Conservation (phyloP, 75 land plant genomes). For the Cupressus sempervirens region DNA sequence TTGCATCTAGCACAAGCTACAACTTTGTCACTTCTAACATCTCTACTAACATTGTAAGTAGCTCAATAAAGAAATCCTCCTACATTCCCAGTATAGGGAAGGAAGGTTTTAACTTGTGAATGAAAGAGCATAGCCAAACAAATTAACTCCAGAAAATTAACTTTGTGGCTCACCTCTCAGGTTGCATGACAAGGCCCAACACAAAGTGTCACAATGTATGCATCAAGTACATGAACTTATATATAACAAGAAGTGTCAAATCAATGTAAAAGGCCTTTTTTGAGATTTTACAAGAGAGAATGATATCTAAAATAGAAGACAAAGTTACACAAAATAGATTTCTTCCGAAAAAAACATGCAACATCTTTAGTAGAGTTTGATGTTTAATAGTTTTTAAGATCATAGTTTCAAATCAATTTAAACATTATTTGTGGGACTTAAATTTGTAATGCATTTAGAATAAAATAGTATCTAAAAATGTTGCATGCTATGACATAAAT, state of each 20-base stretch:
- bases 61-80: conserved; percentile 91
- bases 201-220: conserved; percentile 93
- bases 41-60: conserved; percentile 66
- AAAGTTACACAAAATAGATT: no score
- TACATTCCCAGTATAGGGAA: conserved; percentile 16
- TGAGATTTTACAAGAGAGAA: no score
- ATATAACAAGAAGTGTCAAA: background rate
- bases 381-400: no score
- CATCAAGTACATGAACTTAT: conserved; percentile 95
- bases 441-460: no score
- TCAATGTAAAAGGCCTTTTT: no score
- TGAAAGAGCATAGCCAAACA: background rate
- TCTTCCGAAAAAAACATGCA: no score
- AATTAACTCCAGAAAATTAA: background rate
- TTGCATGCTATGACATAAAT: background rate
- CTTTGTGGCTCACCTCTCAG: conserved; percentile 58
- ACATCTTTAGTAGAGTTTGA: background rate
- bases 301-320: no score
- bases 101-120: background rate
- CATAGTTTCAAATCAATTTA: no score
- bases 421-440: background rate
- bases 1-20: conserved; percentile 94
- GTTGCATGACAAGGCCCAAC: conserved; percentile 93
- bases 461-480: no score
- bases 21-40: conserved; percentile 90